A percentile compares a stretch with the other conserved stretches of the same genome.
These are phyloP conservation scores for Bertia moriformis DNA, from an alignment of 2,329 filamentous ascomycete genomes.

Conservation along the genomic window DNA sequence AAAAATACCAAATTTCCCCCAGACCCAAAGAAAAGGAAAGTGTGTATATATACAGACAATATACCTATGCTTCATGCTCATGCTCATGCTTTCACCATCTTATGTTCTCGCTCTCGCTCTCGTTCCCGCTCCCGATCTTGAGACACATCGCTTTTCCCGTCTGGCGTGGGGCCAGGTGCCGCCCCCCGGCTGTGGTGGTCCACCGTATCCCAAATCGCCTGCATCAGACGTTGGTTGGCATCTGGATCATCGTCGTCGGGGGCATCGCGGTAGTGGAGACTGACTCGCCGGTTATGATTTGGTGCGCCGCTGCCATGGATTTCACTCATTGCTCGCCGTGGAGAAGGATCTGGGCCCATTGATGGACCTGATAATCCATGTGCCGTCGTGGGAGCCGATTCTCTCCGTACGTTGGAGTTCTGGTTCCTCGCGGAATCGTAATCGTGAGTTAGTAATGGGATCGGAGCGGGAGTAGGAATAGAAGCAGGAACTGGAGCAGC, in stretches of 20 bases:
- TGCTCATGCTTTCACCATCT: background rate
- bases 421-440: background rate
- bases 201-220: slow-evolving; percentile 23
- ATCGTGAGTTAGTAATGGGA: background rate
- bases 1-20: too few species aligned
- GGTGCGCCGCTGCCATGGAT: slow-evolving; percentile 11
- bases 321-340: slow-evolving; percentile 20
- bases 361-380: slow-evolving; percentile 6
- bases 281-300: slow-evolving; percentile 8
- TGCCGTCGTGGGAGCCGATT: background rate
- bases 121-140: background rate
- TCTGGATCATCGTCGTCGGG: slow-evolving; percentile 19
- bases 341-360: slow-evolving; percentile 10
- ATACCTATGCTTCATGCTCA: too few species aligned
- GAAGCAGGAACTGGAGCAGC: background rate
- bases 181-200: slow-evolving; percentile 19
- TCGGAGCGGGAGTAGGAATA: background rate
- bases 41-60: background rate
- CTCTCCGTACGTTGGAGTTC: background rate
- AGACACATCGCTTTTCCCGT: background rate
- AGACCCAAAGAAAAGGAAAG: background rate
- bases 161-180: too few species aligned
- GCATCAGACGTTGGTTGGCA: slow-evolving; percentile 20
- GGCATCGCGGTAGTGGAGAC: slow-evolving; percentile 6
- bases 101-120: background rate